Percentiles rank a stretch among this genome's conserved stretches.
These are phyloP conservation scores for Stachybotrys echinatus DNA, from an alignment of 2,329 filamentous ascomycete species.

Conservation along the genomic window DNA sequence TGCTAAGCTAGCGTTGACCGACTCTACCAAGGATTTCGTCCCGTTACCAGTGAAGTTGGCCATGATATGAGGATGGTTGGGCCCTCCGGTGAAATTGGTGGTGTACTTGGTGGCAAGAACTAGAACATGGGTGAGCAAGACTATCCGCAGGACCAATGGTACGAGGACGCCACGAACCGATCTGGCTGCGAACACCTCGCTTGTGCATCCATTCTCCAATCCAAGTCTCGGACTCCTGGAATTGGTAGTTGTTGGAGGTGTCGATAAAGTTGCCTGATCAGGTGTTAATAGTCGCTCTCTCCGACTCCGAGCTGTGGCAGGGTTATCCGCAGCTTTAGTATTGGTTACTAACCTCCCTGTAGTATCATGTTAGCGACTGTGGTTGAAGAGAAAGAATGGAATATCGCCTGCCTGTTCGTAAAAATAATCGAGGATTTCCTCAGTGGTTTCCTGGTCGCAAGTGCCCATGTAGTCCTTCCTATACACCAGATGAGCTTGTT, in stretches of 20 bases:
- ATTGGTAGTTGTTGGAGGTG: slow-evolving; percentile 64
- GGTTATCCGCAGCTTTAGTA: background rate
- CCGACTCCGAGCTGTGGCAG: background rate
- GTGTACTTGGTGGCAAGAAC: slow-evolving; percentile 68
- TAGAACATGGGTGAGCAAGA: slow-evolving; percentile 11
- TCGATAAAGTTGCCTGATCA: slow-evolving; percentile 65
- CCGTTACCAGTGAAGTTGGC: slow-evolving; percentile 55
- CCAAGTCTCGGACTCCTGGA: slow-evolving; percentile 57
- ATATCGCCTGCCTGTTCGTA: slow-evolving; percentile 41
- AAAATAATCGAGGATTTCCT: slow-evolving; percentile 62
- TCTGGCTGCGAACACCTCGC: slow-evolving; percentile 58
- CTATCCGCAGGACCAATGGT: background rate
- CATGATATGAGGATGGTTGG: slow-evolving; percentile 34
- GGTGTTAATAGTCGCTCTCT: background rate
- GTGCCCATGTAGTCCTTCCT: slow-evolving; percentile 56
- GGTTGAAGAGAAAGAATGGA: background rate
- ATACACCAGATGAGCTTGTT: background rate
- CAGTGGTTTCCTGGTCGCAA: slow-evolving; percentile 57
- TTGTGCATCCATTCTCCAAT: slow-evolving; percentile 67
- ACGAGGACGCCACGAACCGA: slow-evolving; percentile 32
- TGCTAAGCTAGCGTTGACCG: slow-evolving; percentile 49
- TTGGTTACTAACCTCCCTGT: slow-evolving; percentile 17
- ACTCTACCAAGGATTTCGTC: slow-evolving; percentile 53
- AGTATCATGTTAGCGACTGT: slow-evolving; percentile 6
- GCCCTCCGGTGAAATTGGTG: slow-evolving; percentile 47